These are phyloP conservation scores for Adansonia digitata DNA, from an alignment of 345 rosid genomes.

Conservation along the genomic window DNA sequence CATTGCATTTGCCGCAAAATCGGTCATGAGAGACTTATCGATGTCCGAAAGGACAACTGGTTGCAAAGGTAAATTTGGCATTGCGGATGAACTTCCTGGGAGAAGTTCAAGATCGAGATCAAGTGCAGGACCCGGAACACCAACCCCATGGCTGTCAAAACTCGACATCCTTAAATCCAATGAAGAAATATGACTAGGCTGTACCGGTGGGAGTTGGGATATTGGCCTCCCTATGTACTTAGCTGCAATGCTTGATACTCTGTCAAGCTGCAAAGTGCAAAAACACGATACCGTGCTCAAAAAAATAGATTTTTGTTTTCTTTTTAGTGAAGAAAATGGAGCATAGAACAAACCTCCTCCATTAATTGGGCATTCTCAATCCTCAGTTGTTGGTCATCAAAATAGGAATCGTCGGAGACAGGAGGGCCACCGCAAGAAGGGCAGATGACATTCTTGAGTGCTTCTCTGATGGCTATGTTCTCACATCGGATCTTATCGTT, in stretches of 20 bases:
- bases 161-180: conserved; percentile 79
- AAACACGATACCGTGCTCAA: neutral
- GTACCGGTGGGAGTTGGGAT: conserved; percentile 77
- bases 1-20: conserved; percentile 68
- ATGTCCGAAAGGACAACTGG: conserved; percentile 57
- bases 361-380: conserved; percentile 87
- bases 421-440: conserved; percentile 96
- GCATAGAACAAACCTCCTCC: conserved; percentile 55
- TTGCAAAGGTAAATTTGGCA: conserved; percentile 52
- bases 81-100: conserved; percentile 58
- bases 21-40: conserved; percentile 85
- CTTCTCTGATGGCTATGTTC: conserved; percentile 90
- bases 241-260: conserved; percentile 93
- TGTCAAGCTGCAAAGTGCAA: conserved; percentile 61
- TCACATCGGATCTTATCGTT: conserved; percentile 96
- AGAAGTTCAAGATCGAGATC: conserved; percentile 93
- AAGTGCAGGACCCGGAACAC: conserved; percentile 65
- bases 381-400: conserved; percentile 77
- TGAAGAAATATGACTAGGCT: conserved; percentile 67
- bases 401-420: conserved; percentile 67
- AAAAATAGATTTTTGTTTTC: too few species aligned
- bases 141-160: conserved; percentile 46
- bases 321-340: neutral
- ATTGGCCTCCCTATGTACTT: conserved; percentile 96
- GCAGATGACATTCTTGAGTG: conserved; percentile 84